Evolutionary conservation across 2,329 filamentous ascomycete genomes (phyloP).

Genomic region (Talaromyces sp.): DNA sequence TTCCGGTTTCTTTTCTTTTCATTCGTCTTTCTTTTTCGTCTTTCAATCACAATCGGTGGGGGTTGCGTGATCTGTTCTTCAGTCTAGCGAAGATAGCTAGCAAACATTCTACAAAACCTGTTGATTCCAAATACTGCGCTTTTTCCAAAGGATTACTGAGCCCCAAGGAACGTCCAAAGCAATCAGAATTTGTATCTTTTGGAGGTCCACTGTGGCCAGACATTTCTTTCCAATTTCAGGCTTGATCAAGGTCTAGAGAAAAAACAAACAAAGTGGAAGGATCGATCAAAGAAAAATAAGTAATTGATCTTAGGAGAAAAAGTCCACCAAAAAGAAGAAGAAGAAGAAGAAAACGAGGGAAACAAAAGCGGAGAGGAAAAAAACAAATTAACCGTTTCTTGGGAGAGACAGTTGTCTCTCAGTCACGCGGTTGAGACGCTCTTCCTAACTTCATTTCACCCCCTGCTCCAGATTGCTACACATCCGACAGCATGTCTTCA

Average conservation of each 20-base stretch:
- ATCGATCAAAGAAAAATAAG: slow-evolving; percentile 11
- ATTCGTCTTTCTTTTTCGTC: neutral
- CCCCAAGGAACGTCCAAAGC: neutral
- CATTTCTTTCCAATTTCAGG: slow-evolving; percentile 3
- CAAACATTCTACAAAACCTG: slow-evolving; percentile 40
- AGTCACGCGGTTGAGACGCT: neutral
- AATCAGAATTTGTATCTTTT: slow-evolving; percentile 12
- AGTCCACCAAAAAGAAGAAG: slow-evolving; percentile 2
- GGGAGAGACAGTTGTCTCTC: neutral
- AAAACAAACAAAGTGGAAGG: slow-evolving; percentile 5
- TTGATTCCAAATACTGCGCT: slow-evolving; percentile 20
- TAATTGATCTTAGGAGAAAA: slow-evolving; percentile 7
- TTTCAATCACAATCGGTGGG: slow-evolving; percentile 21
- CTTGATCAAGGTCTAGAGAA: neutral
- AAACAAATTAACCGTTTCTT: neutral
- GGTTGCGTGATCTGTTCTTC: slow-evolving; percentile 31
- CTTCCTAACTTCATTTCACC: neutral
- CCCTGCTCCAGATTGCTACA: neutral
- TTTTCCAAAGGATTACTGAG: slow-evolving; percentile 23
- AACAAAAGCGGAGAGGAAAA: slow-evolving; percentile 8
- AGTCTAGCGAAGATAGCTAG: slow-evolving; percentile 38
- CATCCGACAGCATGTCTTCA: slow-evolving; percentile 54
- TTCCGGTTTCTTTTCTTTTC: slow-evolving; percentile 17
- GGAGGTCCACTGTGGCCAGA: slow-evolving; percentile 6
- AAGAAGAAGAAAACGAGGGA: neutral